phyloP scores from a whole-genome alignment of 768 basidiomycete genomes.

The Serendipita sp. region DNA sequence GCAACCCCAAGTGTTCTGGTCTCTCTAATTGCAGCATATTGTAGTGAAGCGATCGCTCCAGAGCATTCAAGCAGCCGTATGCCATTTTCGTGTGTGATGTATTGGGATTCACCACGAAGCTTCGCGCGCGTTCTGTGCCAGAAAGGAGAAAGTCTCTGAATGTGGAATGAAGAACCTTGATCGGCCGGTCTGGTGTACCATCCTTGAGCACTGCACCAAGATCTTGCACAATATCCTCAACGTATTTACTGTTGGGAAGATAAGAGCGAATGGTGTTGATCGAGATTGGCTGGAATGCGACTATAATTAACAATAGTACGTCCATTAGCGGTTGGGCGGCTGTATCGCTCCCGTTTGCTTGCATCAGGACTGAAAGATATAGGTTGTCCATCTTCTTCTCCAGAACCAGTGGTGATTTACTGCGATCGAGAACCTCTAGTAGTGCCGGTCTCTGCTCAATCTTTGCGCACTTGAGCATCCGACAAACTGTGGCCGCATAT shows the following conservation, averaged over 20 bases:
- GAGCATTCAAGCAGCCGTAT: background rate
- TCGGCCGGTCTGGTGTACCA: background rate
- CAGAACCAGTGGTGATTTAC: background rate
- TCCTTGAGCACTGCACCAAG: background rate
- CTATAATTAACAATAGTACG: background rate
- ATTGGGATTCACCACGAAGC: background rate
- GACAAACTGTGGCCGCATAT: background rate
- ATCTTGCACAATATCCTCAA: background rate
- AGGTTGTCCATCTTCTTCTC: background rate
- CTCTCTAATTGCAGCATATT: background rate
- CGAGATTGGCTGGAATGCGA: background rate
- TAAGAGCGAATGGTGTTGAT: background rate
- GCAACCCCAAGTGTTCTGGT: background rate
- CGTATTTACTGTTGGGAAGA: background rate
- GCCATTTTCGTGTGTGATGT: background rate
- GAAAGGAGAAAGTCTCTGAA: background rate
- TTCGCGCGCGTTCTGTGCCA: background rate
- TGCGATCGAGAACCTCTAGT: background rate
- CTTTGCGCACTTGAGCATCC: background rate
- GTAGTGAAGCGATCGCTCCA: background rate
- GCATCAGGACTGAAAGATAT: background rate
- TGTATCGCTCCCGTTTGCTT: background rate
- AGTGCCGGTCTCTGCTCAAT: background rate
- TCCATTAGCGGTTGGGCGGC: background rate
- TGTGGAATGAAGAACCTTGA: background rate